These are phyloP conservation scores for Sutorius eximius DNA, from an alignment of 1,284 basidiomycete species.

Conservation along the genomic window DNA sequence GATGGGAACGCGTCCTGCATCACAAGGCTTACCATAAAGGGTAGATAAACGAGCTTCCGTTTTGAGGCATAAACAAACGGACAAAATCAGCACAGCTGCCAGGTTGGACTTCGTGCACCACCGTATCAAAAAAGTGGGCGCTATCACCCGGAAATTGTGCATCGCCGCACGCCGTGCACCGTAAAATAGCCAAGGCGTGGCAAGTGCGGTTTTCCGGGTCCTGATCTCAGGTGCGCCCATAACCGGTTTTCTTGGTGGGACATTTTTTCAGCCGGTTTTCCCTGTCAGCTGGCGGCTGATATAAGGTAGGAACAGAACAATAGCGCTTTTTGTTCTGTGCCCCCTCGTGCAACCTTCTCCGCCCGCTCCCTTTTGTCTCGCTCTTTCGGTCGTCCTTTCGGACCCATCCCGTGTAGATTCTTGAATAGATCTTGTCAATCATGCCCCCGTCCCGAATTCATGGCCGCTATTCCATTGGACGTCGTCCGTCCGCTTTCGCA, in stretches of 20 bases:
- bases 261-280: constrained; percentile 1
- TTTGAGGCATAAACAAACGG: constrained; percentile 17
- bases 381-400: constrained; percentile 14
- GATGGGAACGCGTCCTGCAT: background rate
- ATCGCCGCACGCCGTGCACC: background rate
- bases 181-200: background rate
- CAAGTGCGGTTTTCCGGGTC: constrained; percentile 11
- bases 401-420: constrained; percentile 3
- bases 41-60: constrained; percentile 12
- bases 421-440: background rate
- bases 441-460: constrained; percentile 25
- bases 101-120: constrained; percentile 10
- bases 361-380: constrained; percentile 16
- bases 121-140: background rate
- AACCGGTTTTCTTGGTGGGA: background rate
- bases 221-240: background rate
- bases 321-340: constrained; percentile 23
- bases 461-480: constrained; percentile 21
- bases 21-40: constrained; percentile 15
- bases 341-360: constrained; percentile 2
- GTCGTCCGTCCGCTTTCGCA: constrained; percentile 21
- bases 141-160: background rate
- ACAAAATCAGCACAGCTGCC: constrained; percentile 11
- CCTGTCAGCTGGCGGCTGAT: constrained; percentile 7
- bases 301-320: constrained; percentile 36